Conservation (phyloP, 1,284 basidiomycete species). For the Ceratobasidium sp. region DNA sequence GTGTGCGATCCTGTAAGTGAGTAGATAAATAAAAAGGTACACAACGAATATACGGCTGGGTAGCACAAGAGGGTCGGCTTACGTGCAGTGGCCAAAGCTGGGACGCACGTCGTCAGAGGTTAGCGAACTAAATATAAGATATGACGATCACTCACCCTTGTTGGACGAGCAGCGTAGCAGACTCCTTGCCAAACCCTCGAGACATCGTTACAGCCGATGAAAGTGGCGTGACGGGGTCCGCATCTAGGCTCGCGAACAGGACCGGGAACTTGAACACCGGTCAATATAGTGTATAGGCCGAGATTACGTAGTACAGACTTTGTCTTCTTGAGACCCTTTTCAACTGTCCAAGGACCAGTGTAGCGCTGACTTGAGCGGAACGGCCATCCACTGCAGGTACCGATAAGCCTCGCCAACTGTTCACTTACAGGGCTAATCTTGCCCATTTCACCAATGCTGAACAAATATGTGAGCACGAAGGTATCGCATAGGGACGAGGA, state of each 20-base stretch:
- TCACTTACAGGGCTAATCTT: constrained; percentile 31
- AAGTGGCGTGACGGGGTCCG: constrained; percentile 53
- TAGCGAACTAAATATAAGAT: no score
- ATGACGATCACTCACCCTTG: constrained; percentile 49
- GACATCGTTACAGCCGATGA: constrained; percentile 49
- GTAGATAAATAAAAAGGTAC: not conserved
- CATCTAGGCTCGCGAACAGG: constrained; percentile 50
- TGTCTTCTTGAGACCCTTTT: constrained; percentile 30
- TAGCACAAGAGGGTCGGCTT: no score
- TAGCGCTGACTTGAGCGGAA: constrained; percentile 32
- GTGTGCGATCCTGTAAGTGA: constrained; percentile 45
- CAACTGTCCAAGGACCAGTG: constrained; percentile 27
- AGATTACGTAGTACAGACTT: not conserved
- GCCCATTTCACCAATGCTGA: constrained; percentile 31
- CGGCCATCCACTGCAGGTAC: constrained; percentile 26
- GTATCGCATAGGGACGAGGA: not conserved
- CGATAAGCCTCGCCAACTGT: constrained; percentile 9
- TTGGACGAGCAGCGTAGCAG: constrained; percentile 50
- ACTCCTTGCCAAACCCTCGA: constrained; percentile 49
- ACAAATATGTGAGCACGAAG: not conserved
- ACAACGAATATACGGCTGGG: no score
- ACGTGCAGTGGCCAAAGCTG: no score
- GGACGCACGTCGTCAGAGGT: no score
- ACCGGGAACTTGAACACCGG: constrained; percentile 48
- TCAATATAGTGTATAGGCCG: no score